Evolutionary conservation across 345 rosid genomes (phyloP).

Genomic region (Murraya paniculata): DNA sequence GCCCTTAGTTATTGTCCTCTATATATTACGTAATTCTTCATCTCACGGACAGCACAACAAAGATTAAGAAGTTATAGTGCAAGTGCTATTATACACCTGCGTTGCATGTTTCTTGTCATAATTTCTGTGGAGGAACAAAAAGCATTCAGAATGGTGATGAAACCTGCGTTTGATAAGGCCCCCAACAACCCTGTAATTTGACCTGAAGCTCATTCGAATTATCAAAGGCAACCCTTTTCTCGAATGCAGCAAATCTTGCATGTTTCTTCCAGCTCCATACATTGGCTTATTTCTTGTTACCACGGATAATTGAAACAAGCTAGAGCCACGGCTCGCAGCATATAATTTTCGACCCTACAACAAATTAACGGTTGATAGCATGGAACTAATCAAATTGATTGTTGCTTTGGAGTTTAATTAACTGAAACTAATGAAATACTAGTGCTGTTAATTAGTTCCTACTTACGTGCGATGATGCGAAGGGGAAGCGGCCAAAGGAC

Average conservation of each 20-base stretch:
- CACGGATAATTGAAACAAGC: constrained; percentile 38
- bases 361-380: background rate
- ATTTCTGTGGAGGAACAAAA: constrained; percentile 30
- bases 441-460: background rate
- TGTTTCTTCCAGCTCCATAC: constrained; percentile 85
- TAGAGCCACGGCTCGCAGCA: constrained; percentile 39
- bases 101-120: constrained; percentile 37
- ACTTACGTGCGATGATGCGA: constrained; percentile 55
- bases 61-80: background rate
- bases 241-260: constrained; percentile 72
- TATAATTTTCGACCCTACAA: constrained; percentile 53
- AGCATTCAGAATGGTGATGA: constrained; percentile 54
- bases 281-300: constrained; percentile 65
- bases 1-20: too few relatives aligned
- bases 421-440: too few relatives aligned
- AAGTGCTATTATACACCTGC: constrained; percentile 31
- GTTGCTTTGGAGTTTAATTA: too few relatives aligned
- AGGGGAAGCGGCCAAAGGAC: constrained; percentile 56
- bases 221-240: constrained; percentile 58
- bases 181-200: constrained; percentile 56
- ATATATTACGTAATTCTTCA: background rate
- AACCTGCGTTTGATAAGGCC: constrained; percentile 51
- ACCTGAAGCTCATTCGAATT: constrained; percentile 37
- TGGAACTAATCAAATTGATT: background rate
- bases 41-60: background rate